Base-by-base conservation (phyloP, 257 asterid genomes). In the Marsdenia floribunda region DNA sequence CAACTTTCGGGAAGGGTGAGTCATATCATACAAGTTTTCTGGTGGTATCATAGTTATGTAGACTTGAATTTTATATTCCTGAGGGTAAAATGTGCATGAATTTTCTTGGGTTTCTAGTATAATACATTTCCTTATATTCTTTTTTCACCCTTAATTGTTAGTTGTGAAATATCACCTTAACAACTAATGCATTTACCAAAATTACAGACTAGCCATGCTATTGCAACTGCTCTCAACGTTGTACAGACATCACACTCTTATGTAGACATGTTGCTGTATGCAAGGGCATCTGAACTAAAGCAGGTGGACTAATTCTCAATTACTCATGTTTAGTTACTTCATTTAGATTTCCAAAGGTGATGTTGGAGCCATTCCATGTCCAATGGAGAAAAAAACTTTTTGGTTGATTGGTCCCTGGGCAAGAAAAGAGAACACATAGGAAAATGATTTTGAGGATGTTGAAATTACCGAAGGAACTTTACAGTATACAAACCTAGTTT, bases 211-310 rank as follows among this genome's bases (percentile, higher is more conserved):
- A 81, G 88, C 83, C 84, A 77, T 77, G 90, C 65, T 59, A 90
- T 95, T 75, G 95, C 98, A 47, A 83, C 86, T 77, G 83, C 96
- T 79, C 97, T 95, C 68, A 95, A 93, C 71, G 97, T 92, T 68
- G 84, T 83, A 26, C 97, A 89, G 82, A 92, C 99, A 46, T 88
- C 91, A 58, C 91, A 95, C 77, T 82, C 96, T 22, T 90, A 90
- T 80, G 98, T 92, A 64, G 99, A 95, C 70, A 83, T 82, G 77
- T 76, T 95, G 91, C 96, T 95, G 80, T 83, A 86, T 66, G 46
- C 80, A 9, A 92, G 86, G 86, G 99, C 98, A n/a, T 88, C 87
- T 21, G 94, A 92, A 69, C 77, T 70, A 78, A 88, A 89, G 79
- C 94, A 91, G 97, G 99, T 95, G 46, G 35, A 50, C 35, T 47